Evolutionary conservation across 1,284 basidiomycete genomes (phyloP).

Genomic region (Boletus semigastroideus): DNA sequence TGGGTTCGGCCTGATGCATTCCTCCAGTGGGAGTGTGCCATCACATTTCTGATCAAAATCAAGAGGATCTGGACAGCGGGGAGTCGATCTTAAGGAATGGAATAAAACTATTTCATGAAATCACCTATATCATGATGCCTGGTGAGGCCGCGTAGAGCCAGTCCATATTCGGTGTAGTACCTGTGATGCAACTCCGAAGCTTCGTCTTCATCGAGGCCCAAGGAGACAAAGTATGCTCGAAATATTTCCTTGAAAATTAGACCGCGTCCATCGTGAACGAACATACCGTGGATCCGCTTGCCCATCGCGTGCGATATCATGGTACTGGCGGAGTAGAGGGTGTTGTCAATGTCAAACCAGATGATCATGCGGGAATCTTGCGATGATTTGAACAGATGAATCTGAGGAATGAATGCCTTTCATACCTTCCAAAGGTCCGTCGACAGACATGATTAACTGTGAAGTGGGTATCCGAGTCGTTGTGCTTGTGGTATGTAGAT

Average conservation of each 20-base stretch:
- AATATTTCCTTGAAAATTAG: neutral
- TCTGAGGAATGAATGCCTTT: neutral
- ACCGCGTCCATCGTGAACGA: neutral
- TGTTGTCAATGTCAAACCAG: slow-evolving; percentile 89
- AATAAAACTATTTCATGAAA: slow-evolving; percentile 3
- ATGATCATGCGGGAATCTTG: slow-evolving; percentile 53
- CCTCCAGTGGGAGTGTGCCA: slow-evolving; percentile 78
- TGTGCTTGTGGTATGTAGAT: slow-evolving; percentile 4
- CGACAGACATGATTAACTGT: slow-evolving; percentile 22
- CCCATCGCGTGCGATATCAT: slow-evolving; percentile 83
- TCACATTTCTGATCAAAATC: slow-evolving; percentile 89
- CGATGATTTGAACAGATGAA: slow-evolving; percentile 6
- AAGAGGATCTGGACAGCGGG: slow-evolving; percentile 60
- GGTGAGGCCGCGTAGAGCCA: slow-evolving; percentile 82
- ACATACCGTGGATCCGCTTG: slow-evolving; percentile 69
- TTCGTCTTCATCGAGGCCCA: slow-evolving; percentile 69
- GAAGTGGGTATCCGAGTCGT: slow-evolving; percentile 24
- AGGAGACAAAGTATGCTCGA: slow-evolving; percentile 71
- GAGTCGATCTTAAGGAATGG: neutral
- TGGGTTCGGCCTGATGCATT: slow-evolving; percentile 71
- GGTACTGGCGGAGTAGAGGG: slow-evolving; percentile 74
- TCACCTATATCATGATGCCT: slow-evolving; percentile 78
- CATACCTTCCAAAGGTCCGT: slow-evolving; percentile 28
- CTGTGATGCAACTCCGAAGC: slow-evolving; percentile 70
- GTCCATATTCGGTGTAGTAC: slow-evolving; percentile 82